These are phyloP conservation scores for Acidomyces sp. DNA, from an alignment of 495 filamentous ascomycete species.

Conservation along the genomic window DNA sequence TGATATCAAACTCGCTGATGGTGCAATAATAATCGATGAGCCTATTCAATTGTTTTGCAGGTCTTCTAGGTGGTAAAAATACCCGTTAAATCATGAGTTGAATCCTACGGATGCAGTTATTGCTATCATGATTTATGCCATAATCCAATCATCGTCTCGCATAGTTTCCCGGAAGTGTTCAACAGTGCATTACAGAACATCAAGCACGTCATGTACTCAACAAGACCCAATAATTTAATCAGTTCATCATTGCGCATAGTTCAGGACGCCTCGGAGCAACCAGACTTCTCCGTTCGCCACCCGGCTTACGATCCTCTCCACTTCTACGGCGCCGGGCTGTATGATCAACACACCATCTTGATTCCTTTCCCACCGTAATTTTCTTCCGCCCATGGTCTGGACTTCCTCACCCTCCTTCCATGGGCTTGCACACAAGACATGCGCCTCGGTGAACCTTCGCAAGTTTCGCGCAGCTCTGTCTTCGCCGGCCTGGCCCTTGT, in stretches of 20 bases:
- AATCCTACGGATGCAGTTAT: no score
- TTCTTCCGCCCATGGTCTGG: constrained; percentile 54
- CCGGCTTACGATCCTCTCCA: constrained; percentile 52
- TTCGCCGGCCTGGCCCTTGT: constrained; percentile 64
- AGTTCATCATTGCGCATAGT: constrained; percentile 18
- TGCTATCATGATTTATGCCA: no score
- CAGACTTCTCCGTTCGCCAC: constrained; percentile 77
- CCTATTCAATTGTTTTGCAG: no score
- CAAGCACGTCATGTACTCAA: no score
- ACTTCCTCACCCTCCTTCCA: constrained; percentile 68
- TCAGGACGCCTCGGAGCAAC: constrained; percentile 29
- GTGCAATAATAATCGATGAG: no score
- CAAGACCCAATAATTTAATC: no score
- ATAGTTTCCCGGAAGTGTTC: not conserved
- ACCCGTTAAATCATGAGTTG: no score
- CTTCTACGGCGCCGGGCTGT: constrained; percentile 63
- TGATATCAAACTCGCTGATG: no score
- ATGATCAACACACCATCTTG: constrained; percentile 54
- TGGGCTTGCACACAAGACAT: constrained; percentile 62
- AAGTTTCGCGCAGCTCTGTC: constrained; percentile 71
- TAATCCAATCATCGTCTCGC: no score
- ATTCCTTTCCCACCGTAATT: constrained; percentile 71
- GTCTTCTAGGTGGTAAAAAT: no score
- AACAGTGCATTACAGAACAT: not conserved
- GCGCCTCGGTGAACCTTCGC: constrained; percentile 72